Percentiles rank a stretch among this genome's conserved stretches.
Evolutionary conservation across 129 eudicot species (phyloP).

Genomic region (Tanacetum coccineum): DNA sequence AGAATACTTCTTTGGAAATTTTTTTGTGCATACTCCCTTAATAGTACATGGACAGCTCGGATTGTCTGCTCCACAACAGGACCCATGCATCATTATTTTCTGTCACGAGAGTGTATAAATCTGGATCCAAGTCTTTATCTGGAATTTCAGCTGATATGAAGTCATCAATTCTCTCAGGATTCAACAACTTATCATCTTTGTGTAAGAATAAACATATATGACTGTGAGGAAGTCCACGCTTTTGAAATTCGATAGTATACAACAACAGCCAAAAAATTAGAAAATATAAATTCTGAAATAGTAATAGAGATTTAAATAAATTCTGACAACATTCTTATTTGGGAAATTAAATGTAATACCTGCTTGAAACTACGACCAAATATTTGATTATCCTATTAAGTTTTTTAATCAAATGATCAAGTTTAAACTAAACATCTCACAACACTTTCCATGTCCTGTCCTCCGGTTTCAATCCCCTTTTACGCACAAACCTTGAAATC

Average conservation of each 20-base stretch:
- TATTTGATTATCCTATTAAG: neutral
- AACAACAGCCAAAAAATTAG: neutral
- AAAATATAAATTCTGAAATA: neutral
- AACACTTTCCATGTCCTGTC: neutral
- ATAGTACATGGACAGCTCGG: neutral
- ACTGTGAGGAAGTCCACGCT: constrained; percentile 17
- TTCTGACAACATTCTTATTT: neutral
- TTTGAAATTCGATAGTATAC: constrained; percentile 14
- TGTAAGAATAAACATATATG: constrained; percentile 23
- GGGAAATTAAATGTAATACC: neutral
- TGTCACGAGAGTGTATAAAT: neutral
- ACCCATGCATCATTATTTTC: neutral
- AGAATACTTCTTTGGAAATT: constrained; percentile 12
- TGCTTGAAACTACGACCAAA: constrained; percentile 9
- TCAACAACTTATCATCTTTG: neutral
- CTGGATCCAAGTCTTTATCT: neutral
- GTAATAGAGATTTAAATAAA: too few relatives aligned
- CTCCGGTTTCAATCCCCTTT: neutral
- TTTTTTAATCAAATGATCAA: neutral
- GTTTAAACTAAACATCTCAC: neutral
- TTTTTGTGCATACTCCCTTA: neutral
- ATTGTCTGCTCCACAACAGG: neutral
- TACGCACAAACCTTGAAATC: neutral
- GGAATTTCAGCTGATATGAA: constrained; percentile 15
- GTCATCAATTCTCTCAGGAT: neutral